phyloP scores from a whole-genome alignment of 768 basidiomycete species.

The Psilocybe cubensis region DNA sequence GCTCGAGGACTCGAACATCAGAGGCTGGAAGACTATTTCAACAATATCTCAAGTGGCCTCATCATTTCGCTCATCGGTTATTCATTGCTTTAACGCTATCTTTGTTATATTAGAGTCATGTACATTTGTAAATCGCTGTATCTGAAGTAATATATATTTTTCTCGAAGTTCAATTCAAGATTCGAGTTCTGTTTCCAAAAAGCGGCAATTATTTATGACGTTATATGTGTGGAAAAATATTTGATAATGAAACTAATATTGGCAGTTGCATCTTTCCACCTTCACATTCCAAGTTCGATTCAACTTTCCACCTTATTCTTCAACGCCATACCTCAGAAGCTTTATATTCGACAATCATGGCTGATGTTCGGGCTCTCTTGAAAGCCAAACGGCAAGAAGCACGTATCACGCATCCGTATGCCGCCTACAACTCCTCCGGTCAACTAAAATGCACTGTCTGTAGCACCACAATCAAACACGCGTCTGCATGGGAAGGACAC shows the following conservation, averaged over 20 bases:
- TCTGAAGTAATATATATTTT: background rate
- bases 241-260: background rate
- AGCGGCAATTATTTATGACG: no score
- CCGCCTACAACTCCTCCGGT: conserved; percentile 66
- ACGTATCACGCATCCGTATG: conserved; percentile 73
- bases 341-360: conserved; percentile 43
- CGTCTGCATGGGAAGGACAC: conserved; percentile 88
- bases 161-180: no score
- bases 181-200: no score
- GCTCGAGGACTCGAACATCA: no score
- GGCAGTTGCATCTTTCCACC: background rate
- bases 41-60: no score
- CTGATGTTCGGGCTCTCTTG: conserved; percentile 82
- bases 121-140: background rate
- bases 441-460: conserved; percentile 76
- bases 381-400: conserved; percentile 83
- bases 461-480: conserved; percentile 65
- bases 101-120: background rate
- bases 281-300: background rate
- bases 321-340: background rate
- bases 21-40: background rate
- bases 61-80: no score
- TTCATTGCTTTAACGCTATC: background rate
- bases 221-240: background rate
- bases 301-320: background rate